Evolutionary conservation across 2,329 filamentous ascomycete genomes (phyloP).

Genomic region (Periconia macrospinosa): DNA sequence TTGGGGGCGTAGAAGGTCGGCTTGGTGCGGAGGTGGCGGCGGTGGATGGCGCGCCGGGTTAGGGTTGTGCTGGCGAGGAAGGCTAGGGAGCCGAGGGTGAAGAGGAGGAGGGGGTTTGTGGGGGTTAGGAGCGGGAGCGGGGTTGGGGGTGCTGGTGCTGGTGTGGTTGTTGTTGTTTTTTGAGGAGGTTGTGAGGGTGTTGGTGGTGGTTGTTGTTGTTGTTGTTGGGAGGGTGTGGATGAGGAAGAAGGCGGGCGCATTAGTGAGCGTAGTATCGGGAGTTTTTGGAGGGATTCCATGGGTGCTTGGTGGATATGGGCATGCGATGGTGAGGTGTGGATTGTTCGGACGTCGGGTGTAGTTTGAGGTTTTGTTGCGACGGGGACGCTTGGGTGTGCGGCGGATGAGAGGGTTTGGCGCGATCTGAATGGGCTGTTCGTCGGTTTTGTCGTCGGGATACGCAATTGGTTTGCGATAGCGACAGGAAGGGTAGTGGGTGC

Average conservation of each 20-base stretch:
- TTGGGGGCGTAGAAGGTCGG: constrained; percentile 74
- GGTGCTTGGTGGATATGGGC: neutral
- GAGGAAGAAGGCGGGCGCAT: constrained; percentile 22
- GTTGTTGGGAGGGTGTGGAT: constrained; percentile 14
- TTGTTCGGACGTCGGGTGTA: neutral
- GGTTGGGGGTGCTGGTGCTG: constrained; percentile 44
- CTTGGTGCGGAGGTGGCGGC: constrained; percentile 62
- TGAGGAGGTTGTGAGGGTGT: constrained; percentile 43
- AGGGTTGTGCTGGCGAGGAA: constrained; percentile 71
- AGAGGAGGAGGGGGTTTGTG: constrained; percentile 50
- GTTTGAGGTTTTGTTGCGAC: neutral
- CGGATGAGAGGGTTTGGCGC: no score
- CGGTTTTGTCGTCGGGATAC: no score
- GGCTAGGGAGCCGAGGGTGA: constrained; percentile 75
- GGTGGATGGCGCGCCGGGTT: constrained; percentile 63
- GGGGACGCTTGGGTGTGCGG: no score
- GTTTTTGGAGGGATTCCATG: constrained; percentile 26
- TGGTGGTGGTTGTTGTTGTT: constrained; percentile 44
- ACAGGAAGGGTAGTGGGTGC: neutral
- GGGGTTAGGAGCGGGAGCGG: constrained; percentile 63
- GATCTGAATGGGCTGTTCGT: no score
- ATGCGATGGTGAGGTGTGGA: neutral
- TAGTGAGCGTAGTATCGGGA: constrained; percentile 26
- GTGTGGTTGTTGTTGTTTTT: constrained; percentile 36
- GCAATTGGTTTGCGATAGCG: no score